Evolutionary conservation across 306 rosid genomes (phyloP), one percentile per base, ranked within the genome.

Genomic region (Alnus rubra): DNA sequence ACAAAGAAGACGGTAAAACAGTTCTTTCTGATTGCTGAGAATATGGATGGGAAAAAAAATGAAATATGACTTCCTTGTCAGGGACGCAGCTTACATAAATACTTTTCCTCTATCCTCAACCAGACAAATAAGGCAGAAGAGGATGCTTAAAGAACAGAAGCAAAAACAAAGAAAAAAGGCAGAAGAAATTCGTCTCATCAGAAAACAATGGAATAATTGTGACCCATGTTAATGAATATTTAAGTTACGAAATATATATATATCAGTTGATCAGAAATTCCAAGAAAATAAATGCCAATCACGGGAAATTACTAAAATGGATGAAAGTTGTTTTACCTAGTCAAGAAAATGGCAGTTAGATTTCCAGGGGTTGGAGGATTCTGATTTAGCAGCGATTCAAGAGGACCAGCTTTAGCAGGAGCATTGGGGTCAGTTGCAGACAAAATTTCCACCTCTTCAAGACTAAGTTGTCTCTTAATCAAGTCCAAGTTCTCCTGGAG

Each of bases 291-390:
- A 23, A 55, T n/a, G 60, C 23, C 39, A 64, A 64, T 35, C 48
- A 6, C 15, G 11, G 0, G 42, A 64, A 64, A 64, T 31, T 33
- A 15, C 70, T 35, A 64, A 6, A 33, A 64, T 5, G 48, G 48
- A 64, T n/a, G 2, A 35, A 39, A 42, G 18, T n/a, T 3, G 16
- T 68, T 44, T 39, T 88, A 86, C 82, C 78, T 48, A 30, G 83
- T 81, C 76, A 89, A 87, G 85, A 94, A 94, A 76, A 94, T 87
- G 71, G 97, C 94, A 74, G 97, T 92, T 8, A 94, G 98, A 79
- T 69, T 90, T 82, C 98, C 97, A 28, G 98, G 98, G 65, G 91
- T 81, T 28, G 98, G 97, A 81, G 94, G 97, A 87, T 89, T 94
- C 82, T 88, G 92, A 15, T 79, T 78, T 67, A 94, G 76, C 39